phyloP scores from a whole-genome alignment of 2,329 filamentous ascomycete genomes.

The Dothistroma septosporum region DNA sequence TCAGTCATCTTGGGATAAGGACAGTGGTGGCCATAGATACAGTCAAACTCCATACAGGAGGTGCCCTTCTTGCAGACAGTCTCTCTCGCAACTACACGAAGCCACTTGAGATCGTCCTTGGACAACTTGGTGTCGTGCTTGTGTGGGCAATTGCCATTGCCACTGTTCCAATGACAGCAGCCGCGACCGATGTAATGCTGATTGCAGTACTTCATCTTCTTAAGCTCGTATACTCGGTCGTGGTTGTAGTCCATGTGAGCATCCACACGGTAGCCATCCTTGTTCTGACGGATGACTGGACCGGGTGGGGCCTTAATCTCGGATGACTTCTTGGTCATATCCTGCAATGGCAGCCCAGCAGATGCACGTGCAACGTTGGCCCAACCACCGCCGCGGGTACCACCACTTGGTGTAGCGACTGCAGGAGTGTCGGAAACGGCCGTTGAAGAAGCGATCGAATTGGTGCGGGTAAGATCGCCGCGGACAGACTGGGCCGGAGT shows the following conservation, averaged over 20 bases:
- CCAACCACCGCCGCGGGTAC: slow-evolving; percentile 13
- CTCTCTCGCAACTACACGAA: slow-evolving; percentile 59
- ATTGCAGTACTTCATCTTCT: slow-evolving; percentile 61
- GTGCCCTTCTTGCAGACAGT: slow-evolving; percentile 57
- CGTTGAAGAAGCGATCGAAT: slow-evolving; percentile 19
- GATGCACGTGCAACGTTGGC: slow-evolving; percentile 19
- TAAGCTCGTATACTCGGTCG: slow-evolving; percentile 56
- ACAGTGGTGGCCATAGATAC: slow-evolving; percentile 62
- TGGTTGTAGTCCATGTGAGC: slow-evolving; percentile 49
- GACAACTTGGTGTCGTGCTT: slow-evolving; percentile 51
- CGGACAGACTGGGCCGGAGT: slow-evolving; percentile 10
- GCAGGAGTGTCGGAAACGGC: slow-evolving; percentile 16
- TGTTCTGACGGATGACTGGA: slow-evolving; percentile 51
- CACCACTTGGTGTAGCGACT: background rate
- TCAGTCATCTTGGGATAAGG: slow-evolving; percentile 45
- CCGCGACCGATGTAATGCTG: slow-evolving; percentile 56
- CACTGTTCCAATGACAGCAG: slow-evolving; percentile 49
- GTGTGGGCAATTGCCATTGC: slow-evolving; percentile 52
- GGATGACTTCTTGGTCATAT: slow-evolving; percentile 15
- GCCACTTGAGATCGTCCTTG: slow-evolving; percentile 50
- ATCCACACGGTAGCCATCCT: slow-evolving; percentile 58
- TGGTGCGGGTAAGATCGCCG: slow-evolving; percentile 19
- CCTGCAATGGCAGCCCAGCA: slow-evolving; percentile 21
- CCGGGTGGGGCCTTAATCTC: slow-evolving; percentile 9
- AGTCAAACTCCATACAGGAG: slow-evolving; percentile 55